These are phyloP conservation scores for Xylaria longipes DNA, from an alignment of 495 filamentous ascomycete species.

Conservation along the genomic window DNA sequence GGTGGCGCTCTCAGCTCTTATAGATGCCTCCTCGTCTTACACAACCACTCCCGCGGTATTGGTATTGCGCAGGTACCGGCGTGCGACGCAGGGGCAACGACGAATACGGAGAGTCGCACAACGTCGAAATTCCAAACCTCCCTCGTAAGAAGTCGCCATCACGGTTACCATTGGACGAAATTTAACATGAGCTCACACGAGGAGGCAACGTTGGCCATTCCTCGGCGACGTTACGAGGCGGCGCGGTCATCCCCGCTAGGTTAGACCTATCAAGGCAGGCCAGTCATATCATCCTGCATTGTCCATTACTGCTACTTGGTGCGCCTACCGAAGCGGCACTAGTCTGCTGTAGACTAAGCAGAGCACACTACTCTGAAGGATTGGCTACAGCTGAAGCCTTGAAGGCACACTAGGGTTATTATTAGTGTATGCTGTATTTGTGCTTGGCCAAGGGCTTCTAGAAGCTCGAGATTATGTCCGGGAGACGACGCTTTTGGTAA, in stretches of 20 bases:
- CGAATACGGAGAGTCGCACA: background rate
- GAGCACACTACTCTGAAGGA: conserved; percentile 1
- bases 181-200: background rate
- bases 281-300: conserved; percentile 1
- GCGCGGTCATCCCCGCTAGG: conserved; percentile 4
- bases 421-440: background rate
- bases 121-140: background rate
- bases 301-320: background rate
- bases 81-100: conserved; percentile 12
- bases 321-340: background rate
- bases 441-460: background rate
- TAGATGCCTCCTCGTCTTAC: background rate
- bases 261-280: conserved; percentile 20
- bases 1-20: conserved; percentile 15
- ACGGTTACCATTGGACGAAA: background rate
- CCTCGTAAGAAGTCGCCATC: background rate
- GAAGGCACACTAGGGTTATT: conserved; percentile 4
- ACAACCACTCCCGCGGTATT: background rate
- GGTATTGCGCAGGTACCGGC: background rate
- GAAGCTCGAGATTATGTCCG: background rate
- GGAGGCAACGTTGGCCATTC: background rate
- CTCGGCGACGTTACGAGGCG: background rate
- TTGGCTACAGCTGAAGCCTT: background rate
- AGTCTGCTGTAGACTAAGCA: too few relatives aligned
- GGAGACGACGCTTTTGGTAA: background rate